Evolutionary conservation across 192 early-diverging fungal genomes (phyloP).

Genomic region (Geranomyces variabilis): DNA sequence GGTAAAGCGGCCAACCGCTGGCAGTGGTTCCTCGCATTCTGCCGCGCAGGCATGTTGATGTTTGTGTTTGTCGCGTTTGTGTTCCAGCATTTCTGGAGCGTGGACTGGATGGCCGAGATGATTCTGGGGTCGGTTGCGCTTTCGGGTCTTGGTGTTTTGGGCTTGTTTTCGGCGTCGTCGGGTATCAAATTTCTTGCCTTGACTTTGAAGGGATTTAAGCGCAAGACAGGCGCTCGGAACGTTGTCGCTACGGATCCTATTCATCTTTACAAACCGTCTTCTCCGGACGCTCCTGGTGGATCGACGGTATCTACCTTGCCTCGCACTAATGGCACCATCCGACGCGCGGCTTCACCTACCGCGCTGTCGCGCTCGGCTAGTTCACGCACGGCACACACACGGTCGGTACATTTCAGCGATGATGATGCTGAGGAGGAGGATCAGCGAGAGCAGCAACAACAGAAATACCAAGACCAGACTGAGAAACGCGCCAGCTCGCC

Average conservation of each 20-base stretch:
- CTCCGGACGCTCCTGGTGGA: background rate
- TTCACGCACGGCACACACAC: background rate
- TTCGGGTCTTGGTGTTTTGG: slow-evolving; percentile 16
- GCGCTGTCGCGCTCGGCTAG: background rate
- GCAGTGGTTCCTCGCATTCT: slow-evolving; percentile 19
- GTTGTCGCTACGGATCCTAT: slow-evolving; percentile 18
- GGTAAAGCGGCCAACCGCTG: slow-evolving; percentile 21
- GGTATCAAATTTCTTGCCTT: slow-evolving; percentile 11
- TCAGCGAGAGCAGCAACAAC: background rate
- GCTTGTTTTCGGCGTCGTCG: slow-evolving; percentile 8
- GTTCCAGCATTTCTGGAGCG: background rate
- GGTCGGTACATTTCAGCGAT: no score
- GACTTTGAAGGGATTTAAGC: slow-evolving; percentile 8
- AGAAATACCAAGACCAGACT: background rate
- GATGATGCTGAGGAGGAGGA: background rate
- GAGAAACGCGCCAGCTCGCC: background rate
- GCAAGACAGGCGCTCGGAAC: background rate
- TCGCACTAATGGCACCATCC: background rate
- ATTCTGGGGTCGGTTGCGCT: slow-evolving; percentile 3
- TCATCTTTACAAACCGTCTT: background rate
- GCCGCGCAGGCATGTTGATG: slow-evolving; percentile 8
- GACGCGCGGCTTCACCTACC: background rate
- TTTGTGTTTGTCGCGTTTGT: slow-evolving; percentile 13
- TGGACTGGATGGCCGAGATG: slow-evolving; percentile 25
- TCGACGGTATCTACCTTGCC: background rate